Conservation (phyloP, 2,329 filamentous ascomycete genomes). For the Xylaria digitata region DNA sequence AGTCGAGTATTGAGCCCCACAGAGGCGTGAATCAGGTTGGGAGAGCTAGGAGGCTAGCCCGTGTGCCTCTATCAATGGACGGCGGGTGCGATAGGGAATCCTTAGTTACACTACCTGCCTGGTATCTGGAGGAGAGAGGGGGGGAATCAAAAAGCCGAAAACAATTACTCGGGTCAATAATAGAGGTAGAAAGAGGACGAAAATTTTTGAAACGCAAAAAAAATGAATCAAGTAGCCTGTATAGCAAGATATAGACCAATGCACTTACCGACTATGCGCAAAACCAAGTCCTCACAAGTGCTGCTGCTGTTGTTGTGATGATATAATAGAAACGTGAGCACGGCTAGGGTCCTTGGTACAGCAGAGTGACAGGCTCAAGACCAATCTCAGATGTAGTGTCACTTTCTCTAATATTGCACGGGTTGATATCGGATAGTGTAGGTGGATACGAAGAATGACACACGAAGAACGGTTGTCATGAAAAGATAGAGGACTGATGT, state of each 20-base stretch:
- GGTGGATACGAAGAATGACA: constrained; percentile 3
- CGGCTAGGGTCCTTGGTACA: neutral
- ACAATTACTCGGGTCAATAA: neutral
- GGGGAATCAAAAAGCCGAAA: neutral
- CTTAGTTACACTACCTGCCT: neutral
- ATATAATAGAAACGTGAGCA: constrained; percentile 6
- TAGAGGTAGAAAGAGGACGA: no score
- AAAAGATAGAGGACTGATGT: constrained; percentile 25
- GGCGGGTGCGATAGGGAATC: constrained; percentile 1
- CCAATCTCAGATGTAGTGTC: neutral
- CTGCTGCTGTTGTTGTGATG: neutral
- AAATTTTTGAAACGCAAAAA: neutral
- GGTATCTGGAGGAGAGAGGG: constrained; percentile 6
- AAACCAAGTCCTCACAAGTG: constrained; percentile 9
- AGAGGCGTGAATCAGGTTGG: constrained; percentile 41
- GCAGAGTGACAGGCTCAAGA: neutral
- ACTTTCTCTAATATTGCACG: constrained; percentile 1
- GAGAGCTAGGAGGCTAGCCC: constrained; percentile 21
- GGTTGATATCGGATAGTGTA: neutral
- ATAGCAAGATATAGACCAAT: neutral
- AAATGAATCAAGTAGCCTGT: neutral
- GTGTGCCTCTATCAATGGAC: constrained; percentile 22
- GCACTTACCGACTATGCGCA: constrained; percentile 27
- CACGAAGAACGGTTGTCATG: constrained; percentile 19
- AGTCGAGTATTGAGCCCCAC: constrained; percentile 42